phyloP scores from a whole-genome alignment of 306 rosid species.

The Psophocarpus tetragonolobus region DNA sequence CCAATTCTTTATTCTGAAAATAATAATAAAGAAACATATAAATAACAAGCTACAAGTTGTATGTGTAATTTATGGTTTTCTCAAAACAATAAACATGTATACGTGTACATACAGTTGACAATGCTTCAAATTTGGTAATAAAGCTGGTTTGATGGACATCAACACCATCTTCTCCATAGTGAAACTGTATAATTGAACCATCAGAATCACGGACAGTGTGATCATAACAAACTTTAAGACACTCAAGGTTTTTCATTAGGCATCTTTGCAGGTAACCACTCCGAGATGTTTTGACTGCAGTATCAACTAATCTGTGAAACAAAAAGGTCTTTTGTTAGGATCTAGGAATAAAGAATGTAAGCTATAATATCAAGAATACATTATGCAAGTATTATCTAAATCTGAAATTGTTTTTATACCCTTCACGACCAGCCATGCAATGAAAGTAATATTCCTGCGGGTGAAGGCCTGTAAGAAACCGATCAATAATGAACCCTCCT shows the following conservation, averaged over 20 bases:
- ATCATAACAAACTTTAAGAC: conserved; percentile 82
- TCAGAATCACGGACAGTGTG: conserved; percentile 95
- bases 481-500: conserved; percentile 92
- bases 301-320: conserved; percentile 80
- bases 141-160: conserved; percentile 93
- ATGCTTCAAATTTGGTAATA: conserved; percentile 73
- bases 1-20: conserved; percentile 82
- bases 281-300: conserved; percentile 97
- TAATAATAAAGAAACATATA: conserved; percentile 18
- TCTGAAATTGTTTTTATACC: conserved; percentile 52
- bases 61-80: conserved; percentile 16
- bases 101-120: conserved; percentile 56
- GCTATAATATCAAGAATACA: conserved; percentile 13
- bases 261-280: conserved; percentile 99
- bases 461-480: conserved; percentile 94
- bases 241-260: conserved; percentile 85
- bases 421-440: conserved; percentile 99
- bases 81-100: conserved; percentile 29
- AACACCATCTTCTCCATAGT: conserved; percentile 93
- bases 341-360: conserved; percentile 14
- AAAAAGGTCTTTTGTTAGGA: conserved; percentile 21
- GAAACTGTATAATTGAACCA: conserved; percentile 87
- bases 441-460: conserved; percentile 97
- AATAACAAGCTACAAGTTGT: conserved; percentile 32
- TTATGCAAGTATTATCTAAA: neutral